These are phyloP conservation scores for Eucalyptus pauciflora DNA, from an alignment of 345 rosid species.

Conservation along the genomic window DNA sequence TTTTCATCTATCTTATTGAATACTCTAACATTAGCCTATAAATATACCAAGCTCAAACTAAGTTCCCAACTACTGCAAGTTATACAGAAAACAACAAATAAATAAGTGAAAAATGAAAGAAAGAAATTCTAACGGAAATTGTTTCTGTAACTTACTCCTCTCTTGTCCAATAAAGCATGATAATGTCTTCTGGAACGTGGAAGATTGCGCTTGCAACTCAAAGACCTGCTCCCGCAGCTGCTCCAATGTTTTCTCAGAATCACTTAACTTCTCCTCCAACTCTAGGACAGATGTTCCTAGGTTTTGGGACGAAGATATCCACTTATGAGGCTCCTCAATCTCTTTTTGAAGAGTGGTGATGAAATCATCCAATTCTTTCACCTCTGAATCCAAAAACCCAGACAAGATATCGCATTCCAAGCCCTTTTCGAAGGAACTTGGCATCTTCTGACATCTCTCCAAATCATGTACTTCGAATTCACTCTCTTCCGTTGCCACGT, in stretches of 20 bases:
- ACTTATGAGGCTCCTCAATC: slow-evolving; percentile 11
- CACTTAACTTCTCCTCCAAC: slow-evolving; percentile 56
- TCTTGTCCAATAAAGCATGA: slow-evolving; percentile 24
- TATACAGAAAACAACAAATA: not conserved
- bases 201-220: slow-evolving; percentile 60
- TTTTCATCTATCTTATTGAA: not conserved
- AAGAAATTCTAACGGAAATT: not conserved
- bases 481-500: slow-evolving; percentile 54
- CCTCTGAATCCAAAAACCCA: slow-evolving; percentile 54
- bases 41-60: not conserved
- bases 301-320: slow-evolving; percentile 32
- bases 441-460: slow-evolving; percentile 4
- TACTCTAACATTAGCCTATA: not conserved
- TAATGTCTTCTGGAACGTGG: slow-evolving; percentile 37
- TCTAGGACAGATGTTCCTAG: slow-evolving; percentile 28
- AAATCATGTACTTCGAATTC: slow-evolving; percentile 55
- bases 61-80: not conserved
- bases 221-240: slow-evolving; percentile 46
- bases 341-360: slow-evolving; percentile 22
- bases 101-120: not conserved
- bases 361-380: slow-evolving; percentile 42
- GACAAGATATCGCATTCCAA: slow-evolving; percentile 65
- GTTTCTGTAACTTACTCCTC: slow-evolving; percentile 29
- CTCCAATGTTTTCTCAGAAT: slow-evolving; percentile 37
- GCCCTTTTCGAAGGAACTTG: slow-evolving; percentile 35